Evolutionary conservation across 83 land plant genomes (phyloP), one percentile per base, ranked within the genome.

Genomic region (Thuja plicata): DNA sequence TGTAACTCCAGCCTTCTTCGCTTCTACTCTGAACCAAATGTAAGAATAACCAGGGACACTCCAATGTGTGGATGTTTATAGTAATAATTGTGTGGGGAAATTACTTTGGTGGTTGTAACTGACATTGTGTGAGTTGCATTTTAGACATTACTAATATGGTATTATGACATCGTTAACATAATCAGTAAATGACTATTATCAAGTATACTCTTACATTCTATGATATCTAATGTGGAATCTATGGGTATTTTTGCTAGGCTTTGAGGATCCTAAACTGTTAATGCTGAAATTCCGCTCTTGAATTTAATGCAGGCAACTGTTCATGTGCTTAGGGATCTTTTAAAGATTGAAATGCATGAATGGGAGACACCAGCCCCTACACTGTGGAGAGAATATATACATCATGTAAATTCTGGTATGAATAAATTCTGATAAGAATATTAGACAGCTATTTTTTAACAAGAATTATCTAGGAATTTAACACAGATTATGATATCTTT

Each of bases 301-400:
- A 83, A 86, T 86, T 11, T 57, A 21, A 57, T 89, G 90, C 88
- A 95, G 97, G 90, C 94, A 82, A 92, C 96, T 50, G 50, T 96
- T 85, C 91, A 91, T 81, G 89, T 92, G 21, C 85, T 96, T 76
- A 98, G 94, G 77, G 85, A 91, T 76, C 86, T 89, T 8, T 87
- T 96, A 87, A 94, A 91, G 87, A 91, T 92, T 38, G 93, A 88
- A 41, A 70, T 97, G 66, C 92, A 81, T 94, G 99, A 97, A 92
- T 97, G 98, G 98, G 90, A 89, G 50, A 92, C 99, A 34, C 99
- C 99, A 62, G 94, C 97, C 10, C 99, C 99, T 5, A 94, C 94
- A 16, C 91, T 95, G 21, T 97, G 99, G 99, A 92, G 92, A 73
- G 99, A 97, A 87, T 94, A 97, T 91, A 21, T 91, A 11, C 95